Percentiles rank a stretch among this genome's conserved stretches.
These are phyloP conservation scores for Schwanniomyces vanrijiae DNA, from an alignment of 805 yeast genomes.

Conservation along the genomic window DNA sequence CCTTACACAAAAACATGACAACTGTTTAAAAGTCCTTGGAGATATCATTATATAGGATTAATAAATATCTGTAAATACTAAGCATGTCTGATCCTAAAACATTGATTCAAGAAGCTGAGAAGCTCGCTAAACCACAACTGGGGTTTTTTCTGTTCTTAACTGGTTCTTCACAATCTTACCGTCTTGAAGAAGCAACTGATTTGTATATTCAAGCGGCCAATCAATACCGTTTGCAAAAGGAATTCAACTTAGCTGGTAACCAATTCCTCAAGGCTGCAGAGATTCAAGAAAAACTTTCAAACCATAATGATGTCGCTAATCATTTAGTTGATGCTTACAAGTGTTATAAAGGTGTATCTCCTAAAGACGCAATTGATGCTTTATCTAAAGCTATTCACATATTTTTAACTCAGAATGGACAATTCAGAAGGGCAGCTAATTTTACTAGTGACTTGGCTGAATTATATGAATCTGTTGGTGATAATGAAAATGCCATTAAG, in stretches of 20 bases:
- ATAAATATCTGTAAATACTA: background rate
- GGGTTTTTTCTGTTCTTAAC: constrained; percentile 68
- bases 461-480: constrained; percentile 73
- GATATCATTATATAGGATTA: background rate
- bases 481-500: constrained; percentile 64
- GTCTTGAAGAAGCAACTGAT: constrained; percentile 91
- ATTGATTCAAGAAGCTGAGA: constrained; percentile 45
- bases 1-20: background rate
- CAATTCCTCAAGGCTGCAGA: constrained; percentile 86
- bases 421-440: constrained; percentile 94
- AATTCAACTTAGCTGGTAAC: constrained; percentile 72
- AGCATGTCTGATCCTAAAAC: constrained; percentile 45
- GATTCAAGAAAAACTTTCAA: constrained; percentile 69
- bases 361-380: constrained; percentile 73
- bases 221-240: constrained; percentile 72
- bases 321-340: constrained; percentile 89
- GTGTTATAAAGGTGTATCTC: constrained; percentile 72
- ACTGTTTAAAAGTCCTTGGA: background rate
- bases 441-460: constrained; percentile 90
- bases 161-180: constrained; percentile 59
- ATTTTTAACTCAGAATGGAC: constrained; percentile 83
- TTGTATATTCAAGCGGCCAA: constrained; percentile 93
- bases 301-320: constrained; percentile 89
- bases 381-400: constrained; percentile 75
- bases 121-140: constrained; percentile 53